Evolutionary conservation across 2,329 filamentous ascomycete genomes (phyloP).

Genomic region (Lasiodiplodia sp.): DNA sequence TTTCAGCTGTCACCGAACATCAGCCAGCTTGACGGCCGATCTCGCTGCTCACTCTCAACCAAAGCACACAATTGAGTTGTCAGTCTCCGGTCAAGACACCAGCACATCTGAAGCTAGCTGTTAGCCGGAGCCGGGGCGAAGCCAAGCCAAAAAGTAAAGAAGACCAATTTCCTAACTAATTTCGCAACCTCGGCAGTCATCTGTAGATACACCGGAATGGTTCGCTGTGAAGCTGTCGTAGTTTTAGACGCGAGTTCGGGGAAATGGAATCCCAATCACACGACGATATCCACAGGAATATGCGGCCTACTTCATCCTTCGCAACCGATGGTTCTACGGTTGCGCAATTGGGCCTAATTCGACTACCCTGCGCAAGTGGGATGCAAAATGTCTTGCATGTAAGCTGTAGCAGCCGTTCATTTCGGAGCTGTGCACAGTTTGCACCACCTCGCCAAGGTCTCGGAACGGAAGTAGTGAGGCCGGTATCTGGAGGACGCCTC

Average conservation of each 20-base stretch:
- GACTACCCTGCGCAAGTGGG: no score
- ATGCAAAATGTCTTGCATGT: no score
- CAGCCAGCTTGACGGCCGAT: neutral
- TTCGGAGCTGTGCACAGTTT: neutral
- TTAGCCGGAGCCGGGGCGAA: neutral
- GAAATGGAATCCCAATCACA: no score
- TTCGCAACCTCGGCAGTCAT: no score
- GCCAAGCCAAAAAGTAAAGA: neutral
- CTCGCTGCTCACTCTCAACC: neutral
- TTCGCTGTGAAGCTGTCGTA: no score
- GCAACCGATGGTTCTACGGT: no score
- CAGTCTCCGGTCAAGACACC: neutral
- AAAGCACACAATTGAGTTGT: neutral
- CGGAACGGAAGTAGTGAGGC: neutral
- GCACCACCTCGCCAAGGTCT: neutral
- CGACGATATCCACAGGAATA: no score
- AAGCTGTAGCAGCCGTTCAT: neutral
- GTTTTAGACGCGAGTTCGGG: no score
- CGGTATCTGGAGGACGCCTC: slow-evolving; percentile 3
- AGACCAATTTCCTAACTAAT: neutral
- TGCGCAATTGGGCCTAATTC: no score
- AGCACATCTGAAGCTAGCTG: neutral
- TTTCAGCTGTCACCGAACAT: neutral
- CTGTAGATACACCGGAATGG: neutral
- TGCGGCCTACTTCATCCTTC: no score